Percentiles rank a stretch among this genome's conserved stretches.
Conservation (phyloP, 805 yeast species). For the Blastobotrys chiropterorum region DNA sequence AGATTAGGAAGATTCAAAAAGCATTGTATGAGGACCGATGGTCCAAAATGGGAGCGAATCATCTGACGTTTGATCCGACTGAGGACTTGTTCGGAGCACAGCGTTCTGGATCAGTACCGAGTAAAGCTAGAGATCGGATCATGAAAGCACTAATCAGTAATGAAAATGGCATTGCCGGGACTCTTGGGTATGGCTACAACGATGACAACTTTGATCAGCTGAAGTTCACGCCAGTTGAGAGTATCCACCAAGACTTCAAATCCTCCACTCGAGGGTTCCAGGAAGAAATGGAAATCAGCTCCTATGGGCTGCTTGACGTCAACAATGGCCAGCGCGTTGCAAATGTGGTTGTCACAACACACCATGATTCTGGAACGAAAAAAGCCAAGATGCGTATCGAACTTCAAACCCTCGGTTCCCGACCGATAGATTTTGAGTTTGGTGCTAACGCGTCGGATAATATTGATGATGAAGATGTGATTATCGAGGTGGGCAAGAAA, state of each 20-base stretch:
- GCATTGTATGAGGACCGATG: constrained; percentile 19
- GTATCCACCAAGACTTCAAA: constrained; percentile 21
- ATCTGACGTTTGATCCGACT: constrained; percentile 13
- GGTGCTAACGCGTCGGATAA: constrained; percentile 5
- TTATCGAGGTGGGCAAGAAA: constrained; percentile 15
- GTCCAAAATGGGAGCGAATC: constrained; percentile 20
- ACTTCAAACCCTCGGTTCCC: constrained; percentile 8
- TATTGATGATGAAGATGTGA: constrained; percentile 11
- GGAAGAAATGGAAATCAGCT: constrained; percentile 17
- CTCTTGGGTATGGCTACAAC: constrained; percentile 8
- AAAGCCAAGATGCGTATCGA: constrained; percentile 19
- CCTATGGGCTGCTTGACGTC: constrained; percentile 17
- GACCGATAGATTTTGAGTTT: constrained; percentile 8
- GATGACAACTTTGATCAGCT: constrained; percentile 5
- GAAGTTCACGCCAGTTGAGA: constrained; percentile 17
- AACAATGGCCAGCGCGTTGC: constrained; percentile 12
- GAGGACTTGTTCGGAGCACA: constrained; percentile 1
- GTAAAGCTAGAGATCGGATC: constrained; percentile 14
- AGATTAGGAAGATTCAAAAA: constrained; percentile 8
- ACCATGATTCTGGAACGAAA: constrained; percentile 4
- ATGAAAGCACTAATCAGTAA: constrained; percentile 15
- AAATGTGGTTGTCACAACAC: constrained; percentile 12
- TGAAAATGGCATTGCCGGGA: constrained; percentile 15
- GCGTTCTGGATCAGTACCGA: constrained; percentile 6
- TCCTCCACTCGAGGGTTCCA: constrained; percentile 18